phyloP scores from a whole-genome alignment of 1,284 basidiomycete genomes.

The Laetiporus sulphureus region DNA sequence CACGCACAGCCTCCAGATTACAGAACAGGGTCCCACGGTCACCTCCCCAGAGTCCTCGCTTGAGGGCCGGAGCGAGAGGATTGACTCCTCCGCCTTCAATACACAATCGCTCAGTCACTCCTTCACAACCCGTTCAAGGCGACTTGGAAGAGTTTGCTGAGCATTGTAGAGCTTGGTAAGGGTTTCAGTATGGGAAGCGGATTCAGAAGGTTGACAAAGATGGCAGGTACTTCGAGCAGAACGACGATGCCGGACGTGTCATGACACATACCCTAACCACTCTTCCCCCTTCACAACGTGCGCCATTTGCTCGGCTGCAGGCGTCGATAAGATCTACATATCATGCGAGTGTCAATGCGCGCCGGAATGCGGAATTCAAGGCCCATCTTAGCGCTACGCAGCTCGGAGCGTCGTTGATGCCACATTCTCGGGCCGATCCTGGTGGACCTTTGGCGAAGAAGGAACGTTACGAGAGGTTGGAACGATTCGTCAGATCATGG shows the following conservation, averaged over 20 bases:
- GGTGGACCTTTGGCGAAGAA: slow-evolving; percentile 54
- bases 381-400: slow-evolving; percentile 67
- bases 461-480: slow-evolving; percentile 66
- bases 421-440: slow-evolving; percentile 60
- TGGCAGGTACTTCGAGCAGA: slow-evolving; percentile 70
- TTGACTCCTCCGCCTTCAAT: slow-evolving; percentile 48
- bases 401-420: slow-evolving; percentile 65
- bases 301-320: slow-evolving; percentile 70
- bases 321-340: slow-evolving; percentile 71
- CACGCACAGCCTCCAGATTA: slow-evolving; percentile 42
- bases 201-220: slow-evolving; percentile 7
- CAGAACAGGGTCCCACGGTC: no score
- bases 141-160: slow-evolving; percentile 72
- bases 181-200: slow-evolving; percentile 12
- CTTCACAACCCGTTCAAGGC: slow-evolving; percentile 39
- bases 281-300: slow-evolving; percentile 70
- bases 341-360: slow-evolving; percentile 62
- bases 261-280: slow-evolving; percentile 75
- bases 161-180: slow-evolving; percentile 64
- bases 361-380: slow-evolving; percentile 68
- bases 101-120: slow-evolving; percentile 57
- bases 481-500: slow-evolving; percentile 67
- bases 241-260: slow-evolving; percentile 60
- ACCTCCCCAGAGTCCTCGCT: slow-evolving; percentile 49
- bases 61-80: slow-evolving; percentile 42